These are phyloP conservation scores for Zymoseptoria ardabiliae DNA, from an alignment of 2,329 filamentous ascomycete species.

Conservation along the genomic window DNA sequence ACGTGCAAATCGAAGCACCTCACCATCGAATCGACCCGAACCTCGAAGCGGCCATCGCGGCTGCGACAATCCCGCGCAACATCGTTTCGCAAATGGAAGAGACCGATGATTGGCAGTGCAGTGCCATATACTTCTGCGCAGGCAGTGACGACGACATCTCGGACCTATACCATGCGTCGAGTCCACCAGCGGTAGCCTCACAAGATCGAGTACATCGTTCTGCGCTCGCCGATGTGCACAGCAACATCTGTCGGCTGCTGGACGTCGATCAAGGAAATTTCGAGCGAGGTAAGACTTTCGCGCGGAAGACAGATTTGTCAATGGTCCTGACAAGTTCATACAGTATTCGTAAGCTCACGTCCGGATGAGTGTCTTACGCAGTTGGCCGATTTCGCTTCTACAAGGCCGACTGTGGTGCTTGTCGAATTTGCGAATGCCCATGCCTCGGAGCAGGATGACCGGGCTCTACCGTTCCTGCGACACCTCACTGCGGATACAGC, in stretches of 20 bases:
- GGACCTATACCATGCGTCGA: conserved; percentile 17
- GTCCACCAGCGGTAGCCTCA: conserved; percentile 10
- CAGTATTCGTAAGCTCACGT: conserved; percentile 27
- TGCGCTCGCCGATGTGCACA: conserved; percentile 16
- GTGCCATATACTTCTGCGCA: conserved; percentile 28
- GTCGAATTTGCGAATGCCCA: conserved; percentile 17
- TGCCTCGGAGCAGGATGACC: conserved; percentile 3
- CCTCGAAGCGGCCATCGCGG: neutral
- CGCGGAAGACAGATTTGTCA: neutral
- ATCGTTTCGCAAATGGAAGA: conserved; percentile 25
- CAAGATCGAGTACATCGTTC: conserved; percentile 1
- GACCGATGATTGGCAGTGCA: conserved; percentile 20
- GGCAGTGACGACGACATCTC: conserved; percentile 17
- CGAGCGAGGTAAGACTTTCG: conserved; percentile 21
- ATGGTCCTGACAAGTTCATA: conserved; percentile 2
- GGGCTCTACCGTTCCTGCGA: conserved; percentile 19
- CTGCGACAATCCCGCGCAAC: neutral
- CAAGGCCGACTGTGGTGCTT: conserved; percentile 22
- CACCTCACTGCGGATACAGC: conserved; percentile 18
- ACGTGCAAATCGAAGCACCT: neutral
- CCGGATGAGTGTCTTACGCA: conserved; percentile 19
- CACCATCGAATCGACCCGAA: neutral
- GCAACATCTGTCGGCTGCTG: conserved; percentile 25
- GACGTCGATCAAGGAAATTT: conserved; percentile 28
- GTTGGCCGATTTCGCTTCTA: conserved; percentile 21